Percentiles rank a stretch among this genome's conserved stretches.
These are phyloP conservation scores for Thelonectria blattea DNA, from an alignment of 2,329 filamentous ascomycete genomes.

Conservation along the genomic window DNA sequence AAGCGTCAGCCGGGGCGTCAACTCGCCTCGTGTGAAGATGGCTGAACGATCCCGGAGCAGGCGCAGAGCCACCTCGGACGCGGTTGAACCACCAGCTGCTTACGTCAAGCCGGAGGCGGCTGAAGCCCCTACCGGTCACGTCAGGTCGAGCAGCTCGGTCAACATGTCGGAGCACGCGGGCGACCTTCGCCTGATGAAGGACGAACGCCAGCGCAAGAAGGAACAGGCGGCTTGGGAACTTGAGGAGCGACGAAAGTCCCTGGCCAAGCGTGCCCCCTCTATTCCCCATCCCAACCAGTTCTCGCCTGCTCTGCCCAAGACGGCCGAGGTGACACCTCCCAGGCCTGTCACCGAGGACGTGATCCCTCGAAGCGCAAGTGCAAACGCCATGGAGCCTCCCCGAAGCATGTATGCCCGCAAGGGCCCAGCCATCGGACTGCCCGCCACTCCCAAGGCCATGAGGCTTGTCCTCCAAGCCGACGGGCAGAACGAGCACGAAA, in stretches of 20 bases:
- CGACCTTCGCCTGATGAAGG: conserved; percentile 61
- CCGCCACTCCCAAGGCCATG: conserved; percentile 92
- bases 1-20: conserved; percentile 52
- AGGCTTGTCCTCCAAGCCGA: conserved; percentile 73
- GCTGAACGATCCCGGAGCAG: conserved; percentile 49
- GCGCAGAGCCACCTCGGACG: conserved; percentile 42
- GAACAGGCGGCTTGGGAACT: conserved; percentile 83
- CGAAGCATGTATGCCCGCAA: conserved; percentile 56
- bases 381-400: conserved; percentile 64
- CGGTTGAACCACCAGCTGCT: conserved; percentile 32
- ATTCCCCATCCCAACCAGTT: conserved; percentile 76
- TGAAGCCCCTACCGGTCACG: conserved; percentile 39
- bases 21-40: conserved; percentile 45
- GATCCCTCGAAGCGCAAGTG: conserved; percentile 56
- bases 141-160: conserved; percentile 45
- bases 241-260: conserved; percentile 84
- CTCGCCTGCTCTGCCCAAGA: conserved; percentile 32
- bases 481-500: conserved; percentile 47
- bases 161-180: conserved; percentile 53
- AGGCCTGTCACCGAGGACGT: conserved; percentile 50
- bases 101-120: no score
- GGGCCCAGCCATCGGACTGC: conserved; percentile 73
- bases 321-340: conserved; percentile 53
- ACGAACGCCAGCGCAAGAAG: conserved; percentile 70
- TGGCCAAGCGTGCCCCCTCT: conserved; percentile 78